phyloP scores from a whole-genome alignment of 2,329 filamentous ascomycete genomes.

The Elsinoe perseae region DNA sequence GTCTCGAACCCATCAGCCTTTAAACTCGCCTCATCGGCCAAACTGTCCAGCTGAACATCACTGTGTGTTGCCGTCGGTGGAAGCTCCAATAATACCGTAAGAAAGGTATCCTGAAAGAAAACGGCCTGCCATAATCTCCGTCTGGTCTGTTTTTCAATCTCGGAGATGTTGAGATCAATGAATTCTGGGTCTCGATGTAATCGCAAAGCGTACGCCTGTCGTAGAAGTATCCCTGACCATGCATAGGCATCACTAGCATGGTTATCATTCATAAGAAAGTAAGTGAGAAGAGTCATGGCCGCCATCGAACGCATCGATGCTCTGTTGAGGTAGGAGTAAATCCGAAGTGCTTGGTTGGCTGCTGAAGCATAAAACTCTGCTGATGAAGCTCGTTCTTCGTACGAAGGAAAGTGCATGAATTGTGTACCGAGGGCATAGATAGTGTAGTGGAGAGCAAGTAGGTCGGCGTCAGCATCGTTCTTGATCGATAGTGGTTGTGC shows the following conservation, averaged over 20 bases:
- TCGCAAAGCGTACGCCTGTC: constrained; percentile 75
- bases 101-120: constrained; percentile 70
- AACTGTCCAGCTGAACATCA: constrained; percentile 67
- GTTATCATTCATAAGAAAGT: constrained; percentile 81
- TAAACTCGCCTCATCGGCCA: constrained; percentile 55
- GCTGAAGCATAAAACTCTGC: constrained; percentile 72
- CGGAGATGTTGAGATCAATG: constrained; percentile 55
- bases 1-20: constrained; percentile 49
- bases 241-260: constrained; percentile 77
- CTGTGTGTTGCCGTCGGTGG: constrained; percentile 72
- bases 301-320: constrained; percentile 66
- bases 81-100: constrained; percentile 68
- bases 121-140: constrained; percentile 78
- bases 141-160: constrained; percentile 69
- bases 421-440: constrained; percentile 73
- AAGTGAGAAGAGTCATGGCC: constrained; percentile 73
- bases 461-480: constrained; percentile 55
- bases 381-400: constrained; percentile 61
- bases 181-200: constrained; percentile 72
- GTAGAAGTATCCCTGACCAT: constrained; percentile 67
- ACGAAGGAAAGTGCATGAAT: constrained; percentile 54
- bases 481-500: constrained; percentile 51
- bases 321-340: constrained; percentile 68
- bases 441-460: constrained; percentile 66
- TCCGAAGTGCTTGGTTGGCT: constrained; percentile 66